phyloP scores from a whole-genome alignment of 2,329 filamentous ascomycete species.

The Trichoderma sp. region DNA sequence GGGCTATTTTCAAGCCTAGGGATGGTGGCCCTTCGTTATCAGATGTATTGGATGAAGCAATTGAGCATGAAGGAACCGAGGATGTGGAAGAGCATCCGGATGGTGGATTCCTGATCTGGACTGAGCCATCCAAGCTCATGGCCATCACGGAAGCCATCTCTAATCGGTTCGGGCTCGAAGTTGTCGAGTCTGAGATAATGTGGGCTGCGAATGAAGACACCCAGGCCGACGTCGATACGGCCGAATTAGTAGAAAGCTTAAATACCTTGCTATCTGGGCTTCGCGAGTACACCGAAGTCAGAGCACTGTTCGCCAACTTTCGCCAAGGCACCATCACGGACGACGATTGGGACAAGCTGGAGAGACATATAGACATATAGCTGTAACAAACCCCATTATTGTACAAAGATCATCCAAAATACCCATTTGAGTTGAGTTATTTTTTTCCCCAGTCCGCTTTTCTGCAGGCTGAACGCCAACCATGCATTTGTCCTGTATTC shows the following conservation, averaged over 20 bases:
- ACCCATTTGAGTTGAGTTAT: constrained; percentile 15
- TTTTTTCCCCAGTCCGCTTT: not conserved
- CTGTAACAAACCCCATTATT: not conserved
- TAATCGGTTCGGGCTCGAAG: constrained; percentile 64
- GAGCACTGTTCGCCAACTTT: constrained; percentile 77
- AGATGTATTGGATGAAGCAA: constrained; percentile 76
- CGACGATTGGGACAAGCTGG: constrained; percentile 58
- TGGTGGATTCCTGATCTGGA: constrained; percentile 68
- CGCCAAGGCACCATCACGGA: constrained; percentile 55
- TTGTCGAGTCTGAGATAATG: constrained; percentile 78
- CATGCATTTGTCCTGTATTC: constrained; percentile 26
- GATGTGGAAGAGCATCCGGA: constrained; percentile 71
- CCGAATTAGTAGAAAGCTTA: constrained; percentile 60
- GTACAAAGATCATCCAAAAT: constrained; percentile 28
- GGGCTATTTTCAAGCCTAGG: constrained; percentile 67
- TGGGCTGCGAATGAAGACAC: constrained; percentile 86
- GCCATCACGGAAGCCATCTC: constrained; percentile 55
- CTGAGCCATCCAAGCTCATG: constrained; percentile 41
- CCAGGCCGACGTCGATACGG: constrained; percentile 63
- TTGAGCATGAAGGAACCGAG: constrained; percentile 77
- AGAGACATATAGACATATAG: constrained; percentile 57
- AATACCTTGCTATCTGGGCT: constrained; percentile 62
- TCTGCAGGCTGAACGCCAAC: constrained; percentile 27
- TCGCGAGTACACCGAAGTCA: constrained; percentile 72
- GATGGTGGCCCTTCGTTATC: constrained; percentile 62